Evolutionary conservation across 2,329 filamentous ascomycete genomes (phyloP), one percentile per base, ranked within the genome.

Genomic region (Aaosphaeria pasadenensis): DNA sequence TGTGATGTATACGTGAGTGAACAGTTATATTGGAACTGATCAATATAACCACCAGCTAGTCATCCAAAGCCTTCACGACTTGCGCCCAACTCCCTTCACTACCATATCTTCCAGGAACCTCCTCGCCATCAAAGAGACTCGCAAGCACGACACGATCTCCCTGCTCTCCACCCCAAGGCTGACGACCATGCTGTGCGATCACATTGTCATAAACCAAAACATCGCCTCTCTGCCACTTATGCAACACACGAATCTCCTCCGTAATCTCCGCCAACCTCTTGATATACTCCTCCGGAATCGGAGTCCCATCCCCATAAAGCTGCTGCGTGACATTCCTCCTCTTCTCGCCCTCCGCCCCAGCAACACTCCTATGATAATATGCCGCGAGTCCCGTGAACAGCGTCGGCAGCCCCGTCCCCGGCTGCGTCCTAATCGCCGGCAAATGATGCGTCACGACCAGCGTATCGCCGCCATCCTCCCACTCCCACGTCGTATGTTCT

Each of bases 191-290:
- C 60, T 78, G 76, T 1, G 74, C 69, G 57, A 78, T 71, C 11
- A 74, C 57, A 55, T 78, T 78, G 54, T 78, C 75, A 57, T 69
- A 78, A 1, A 78, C 74, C 7, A 78, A 59, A 4, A 78, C 73
- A 60, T 78, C 76, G 1, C 75, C 74, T 9, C 61, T 59, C 56
- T 77, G 59, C 76, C 75, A 78, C 43, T 67, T 69, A 55, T 78
- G 76, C 45, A 78, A 54, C 13, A 79, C 75, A 4, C 74, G 70
- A 44, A 77, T 77, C 50, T 77, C 73, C 48, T 78, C 74, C 9
- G 75, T 77, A 35, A 77, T 75, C 50, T 71, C 62, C 1, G 70
- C 70, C 42, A 77, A 58, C 46, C 63, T 64, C 11, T 56, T 68
- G 7, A 77, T 58, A 51, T 75, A 76, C 53, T 68, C 63, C n/a